Conservation (phyloP, 371 early-diverging fungal genomes). For the Mortierella sp. region DNA sequence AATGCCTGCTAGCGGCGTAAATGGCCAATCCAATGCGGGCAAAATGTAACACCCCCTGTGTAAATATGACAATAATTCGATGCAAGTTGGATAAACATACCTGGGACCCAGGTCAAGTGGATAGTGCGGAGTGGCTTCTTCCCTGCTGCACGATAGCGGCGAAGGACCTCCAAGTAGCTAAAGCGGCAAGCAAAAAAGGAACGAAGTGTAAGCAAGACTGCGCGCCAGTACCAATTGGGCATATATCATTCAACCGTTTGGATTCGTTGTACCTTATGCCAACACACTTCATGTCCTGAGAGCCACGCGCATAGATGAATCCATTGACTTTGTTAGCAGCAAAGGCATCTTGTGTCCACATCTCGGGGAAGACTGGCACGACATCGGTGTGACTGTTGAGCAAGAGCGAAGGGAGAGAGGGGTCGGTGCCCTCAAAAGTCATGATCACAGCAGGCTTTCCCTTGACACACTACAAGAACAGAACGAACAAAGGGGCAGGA, state of each 20-base stretch:
- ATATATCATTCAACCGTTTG: background rate
- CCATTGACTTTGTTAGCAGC: slow-evolving; percentile 76
- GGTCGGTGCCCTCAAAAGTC: slow-evolving; percentile 71
- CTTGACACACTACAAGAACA: slow-evolving; percentile 33
- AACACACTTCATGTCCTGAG: slow-evolving; percentile 92
- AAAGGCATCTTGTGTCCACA: slow-evolving; percentile 83
- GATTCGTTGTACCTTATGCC: slow-evolving; percentile 63
- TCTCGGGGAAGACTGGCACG: slow-evolving; percentile 81
- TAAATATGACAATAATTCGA: no score
- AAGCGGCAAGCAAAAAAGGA: background rate
- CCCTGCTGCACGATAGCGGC: slow-evolving; percentile 65
- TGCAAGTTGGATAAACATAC: slow-evolving; percentile 32
- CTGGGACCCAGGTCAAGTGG: slow-evolving; percentile 80
- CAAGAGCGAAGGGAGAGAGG: slow-evolving; percentile 67
- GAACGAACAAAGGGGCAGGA: no score
- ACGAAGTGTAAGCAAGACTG: background rate
- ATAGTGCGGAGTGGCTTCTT: slow-evolving; percentile 71
- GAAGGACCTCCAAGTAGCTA: slow-evolving; percentile 82
- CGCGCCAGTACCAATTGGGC: no score
- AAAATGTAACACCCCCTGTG: background rate
- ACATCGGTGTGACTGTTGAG: slow-evolving; percentile 91
- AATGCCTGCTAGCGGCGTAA: background rate
- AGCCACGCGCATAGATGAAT: slow-evolving; percentile 81
- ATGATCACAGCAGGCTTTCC: slow-evolving; percentile 82
- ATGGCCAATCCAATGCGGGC: background rate